phyloP scores from a whole-genome alignment of 495 filamentous ascomycete genomes.

The Stereocaulon alpinum region DNA sequence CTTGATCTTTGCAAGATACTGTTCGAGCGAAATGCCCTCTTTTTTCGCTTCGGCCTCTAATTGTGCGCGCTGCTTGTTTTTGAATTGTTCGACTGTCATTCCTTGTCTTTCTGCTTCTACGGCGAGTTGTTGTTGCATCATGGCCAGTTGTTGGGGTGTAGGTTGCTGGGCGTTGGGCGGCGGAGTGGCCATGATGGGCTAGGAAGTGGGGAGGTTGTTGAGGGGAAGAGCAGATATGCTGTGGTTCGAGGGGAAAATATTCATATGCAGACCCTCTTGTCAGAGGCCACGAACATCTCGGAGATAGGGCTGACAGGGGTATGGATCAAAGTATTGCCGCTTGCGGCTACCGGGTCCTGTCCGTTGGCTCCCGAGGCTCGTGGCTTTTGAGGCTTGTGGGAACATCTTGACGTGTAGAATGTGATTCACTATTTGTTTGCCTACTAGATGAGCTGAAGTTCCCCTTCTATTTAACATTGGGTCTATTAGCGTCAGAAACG shows the following conservation, averaged over 20 bases:
- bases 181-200: conserved; percentile 35
- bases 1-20: conserved; percentile 56
- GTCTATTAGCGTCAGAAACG: background rate
- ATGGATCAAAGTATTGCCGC: background rate
- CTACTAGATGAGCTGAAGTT: too few relatives aligned
- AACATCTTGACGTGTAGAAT: background rate
- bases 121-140: conserved; percentile 76
- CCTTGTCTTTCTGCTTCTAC: conserved; percentile 63
- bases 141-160: conserved; percentile 72
- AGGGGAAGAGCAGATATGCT: background rate
- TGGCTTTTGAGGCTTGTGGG: background rate
- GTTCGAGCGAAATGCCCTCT: conserved; percentile 48
- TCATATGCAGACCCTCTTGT: background rate
- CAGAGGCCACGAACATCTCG: conserved; percentile 8
- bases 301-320: conserved; percentile 4
- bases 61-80: conserved; percentile 46
- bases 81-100: conserved; percentile 65
- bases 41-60: conserved; percentile 55
- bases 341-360: background rate
- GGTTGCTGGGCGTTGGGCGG: conserved; percentile 49
- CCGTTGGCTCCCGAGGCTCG: background rate
- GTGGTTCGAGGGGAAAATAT: background rate
- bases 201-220: conserved; percentile 24
- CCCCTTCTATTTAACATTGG: background rate
- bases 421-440: too few relatives aligned